These are phyloP conservation scores for Melocanna baccifera DNA, from an alignment of 176 grass and related monocot species.

Conservation along the genomic window DNA sequence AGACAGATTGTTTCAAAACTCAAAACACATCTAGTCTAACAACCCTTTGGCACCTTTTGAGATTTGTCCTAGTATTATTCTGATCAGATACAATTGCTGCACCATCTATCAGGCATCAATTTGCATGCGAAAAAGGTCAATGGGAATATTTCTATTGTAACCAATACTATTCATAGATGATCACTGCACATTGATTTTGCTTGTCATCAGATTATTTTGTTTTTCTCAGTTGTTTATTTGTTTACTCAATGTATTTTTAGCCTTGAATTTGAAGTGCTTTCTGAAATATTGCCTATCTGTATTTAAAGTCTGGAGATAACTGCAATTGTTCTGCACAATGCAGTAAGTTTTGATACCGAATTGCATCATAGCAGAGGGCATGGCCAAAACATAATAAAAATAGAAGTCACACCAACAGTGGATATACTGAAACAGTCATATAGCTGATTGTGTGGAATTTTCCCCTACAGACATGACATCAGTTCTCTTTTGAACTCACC, in stretches of 20 bases:
- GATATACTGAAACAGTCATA: neutral
- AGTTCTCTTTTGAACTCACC: neutral
- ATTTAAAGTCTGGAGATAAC: neutral
- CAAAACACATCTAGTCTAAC: neutral
- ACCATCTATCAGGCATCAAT: neutral
- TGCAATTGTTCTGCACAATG: neutral
- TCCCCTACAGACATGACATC: neutral
- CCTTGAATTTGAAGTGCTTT: neutral
- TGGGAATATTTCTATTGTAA: conserved; percentile 16
- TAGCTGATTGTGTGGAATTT: neutral
- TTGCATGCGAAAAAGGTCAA: neutral
- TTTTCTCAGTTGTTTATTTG: conserved; percentile 2
- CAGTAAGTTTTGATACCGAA: neutral
- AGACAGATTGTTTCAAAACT: conserved; percentile 8
- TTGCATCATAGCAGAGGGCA: conserved; percentile 8
- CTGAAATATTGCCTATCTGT: neutral
- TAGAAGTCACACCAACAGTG: conserved; percentile 4
- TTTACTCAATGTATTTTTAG: neutral
- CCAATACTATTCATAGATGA: neutral
- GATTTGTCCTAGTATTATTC: conserved; percentile 14
- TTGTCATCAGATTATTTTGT: conserved; percentile 3
- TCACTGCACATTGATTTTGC: neutral
- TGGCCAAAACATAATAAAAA: neutral
- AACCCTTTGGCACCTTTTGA: neutral
- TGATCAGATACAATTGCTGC: neutral